phyloP scores from a whole-genome alignment of 805 yeast species.

The Metschnikowia rubicola region DNA sequence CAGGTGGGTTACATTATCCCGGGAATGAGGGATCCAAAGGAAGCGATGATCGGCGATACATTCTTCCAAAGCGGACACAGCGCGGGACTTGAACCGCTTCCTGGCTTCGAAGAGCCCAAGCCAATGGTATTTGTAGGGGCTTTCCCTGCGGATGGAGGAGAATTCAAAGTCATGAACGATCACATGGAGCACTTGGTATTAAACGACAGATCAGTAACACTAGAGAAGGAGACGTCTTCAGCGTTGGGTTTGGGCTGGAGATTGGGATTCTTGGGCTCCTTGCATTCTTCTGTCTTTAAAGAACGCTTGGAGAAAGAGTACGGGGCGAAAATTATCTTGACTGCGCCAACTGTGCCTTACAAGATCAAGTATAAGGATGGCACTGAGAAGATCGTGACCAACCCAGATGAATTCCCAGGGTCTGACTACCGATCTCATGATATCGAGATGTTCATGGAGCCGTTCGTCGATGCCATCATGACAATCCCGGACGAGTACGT shows the following conservation, averaged over 20 bases:
- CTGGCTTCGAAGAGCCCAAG: constrained; percentile 94
- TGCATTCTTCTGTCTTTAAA: constrained; percentile 92
- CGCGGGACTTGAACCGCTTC: constrained; percentile 65
- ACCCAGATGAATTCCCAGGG: constrained; percentile 92
- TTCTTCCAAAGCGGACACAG: constrained; percentile 59
- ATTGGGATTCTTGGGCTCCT: constrained; percentile 87
- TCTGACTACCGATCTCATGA: constrained; percentile 41
- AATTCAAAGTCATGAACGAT: constrained; percentile 85
- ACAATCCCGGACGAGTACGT: constrained; percentile 86
- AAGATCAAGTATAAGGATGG: constrained; percentile 69
- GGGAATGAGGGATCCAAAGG: constrained; percentile 84
- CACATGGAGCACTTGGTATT: constrained; percentile 82
- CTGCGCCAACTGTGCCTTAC: constrained; percentile 96
- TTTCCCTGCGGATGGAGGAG: constrained; percentile 91
- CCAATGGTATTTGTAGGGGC: constrained; percentile 99
- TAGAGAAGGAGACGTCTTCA: constrained; percentile 86
- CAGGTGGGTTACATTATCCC: constrained; percentile 95
- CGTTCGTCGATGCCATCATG: constrained; percentile 86
- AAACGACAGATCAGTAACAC: constrained; percentile 87
- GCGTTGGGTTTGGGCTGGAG: constrained; percentile 99
- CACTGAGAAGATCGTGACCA: constrained; percentile 61
- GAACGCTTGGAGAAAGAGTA: constrained; percentile 91
- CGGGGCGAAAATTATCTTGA: constrained; percentile 86
- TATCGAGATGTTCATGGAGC: constrained; percentile 64
- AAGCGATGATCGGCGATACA: constrained; percentile 91